Conservation (phyloP, 345 rosid species). For the Camelina hispida region DNA sequence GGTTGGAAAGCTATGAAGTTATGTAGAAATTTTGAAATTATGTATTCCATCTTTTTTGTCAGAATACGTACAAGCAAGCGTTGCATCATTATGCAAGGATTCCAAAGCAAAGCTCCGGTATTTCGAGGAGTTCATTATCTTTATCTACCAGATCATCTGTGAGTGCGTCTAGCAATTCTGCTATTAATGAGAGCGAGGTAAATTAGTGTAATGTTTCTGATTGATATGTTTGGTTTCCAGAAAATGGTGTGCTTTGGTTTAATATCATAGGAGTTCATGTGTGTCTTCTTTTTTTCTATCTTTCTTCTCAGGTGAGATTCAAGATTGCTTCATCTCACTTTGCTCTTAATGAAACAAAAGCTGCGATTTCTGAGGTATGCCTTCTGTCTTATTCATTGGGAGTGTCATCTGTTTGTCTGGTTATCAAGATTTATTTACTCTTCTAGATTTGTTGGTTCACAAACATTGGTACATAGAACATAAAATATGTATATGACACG, state of each 20-base stretch:
- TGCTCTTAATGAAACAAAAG: slow-evolving; percentile 71
- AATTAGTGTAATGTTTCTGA: slow-evolving; percentile 4
- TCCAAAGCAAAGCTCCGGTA: slow-evolving; percentile 77
- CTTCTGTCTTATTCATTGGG: slow-evolving; percentile 23
- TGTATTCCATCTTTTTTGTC: slow-evolving; percentile 20
- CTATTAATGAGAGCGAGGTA: slow-evolving; percentile 92
- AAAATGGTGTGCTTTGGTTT: background rate
- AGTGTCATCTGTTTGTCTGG: slow-evolving; percentile 14
- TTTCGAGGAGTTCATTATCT: slow-evolving; percentile 73
- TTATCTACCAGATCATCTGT: slow-evolving; percentile 74
- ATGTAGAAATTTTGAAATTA: background rate
- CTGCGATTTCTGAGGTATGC: slow-evolving; percentile 84
- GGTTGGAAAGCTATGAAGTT: background rate
- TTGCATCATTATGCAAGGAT: slow-evolving; percentile 71
- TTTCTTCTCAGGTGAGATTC: slow-evolving; percentile 69
- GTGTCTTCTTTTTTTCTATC: slow-evolving; percentile 5
- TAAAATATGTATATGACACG: background rate
- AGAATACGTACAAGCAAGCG: slow-evolving; percentile 90
- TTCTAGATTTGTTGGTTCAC: slow-evolving; percentile 16
- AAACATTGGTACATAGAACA: slow-evolving; percentile 1
- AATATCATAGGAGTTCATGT: slow-evolving; percentile 7
- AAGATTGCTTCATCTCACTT: slow-evolving; percentile 92
- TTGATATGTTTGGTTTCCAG: slow-evolving; percentile 23
- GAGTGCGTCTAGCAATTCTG: slow-evolving; percentile 65
- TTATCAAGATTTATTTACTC: background rate